These are phyloP conservation scores for Sambucus nigra DNA, from an alignment of 129 eudicot species.

Conservation along the genomic window DNA sequence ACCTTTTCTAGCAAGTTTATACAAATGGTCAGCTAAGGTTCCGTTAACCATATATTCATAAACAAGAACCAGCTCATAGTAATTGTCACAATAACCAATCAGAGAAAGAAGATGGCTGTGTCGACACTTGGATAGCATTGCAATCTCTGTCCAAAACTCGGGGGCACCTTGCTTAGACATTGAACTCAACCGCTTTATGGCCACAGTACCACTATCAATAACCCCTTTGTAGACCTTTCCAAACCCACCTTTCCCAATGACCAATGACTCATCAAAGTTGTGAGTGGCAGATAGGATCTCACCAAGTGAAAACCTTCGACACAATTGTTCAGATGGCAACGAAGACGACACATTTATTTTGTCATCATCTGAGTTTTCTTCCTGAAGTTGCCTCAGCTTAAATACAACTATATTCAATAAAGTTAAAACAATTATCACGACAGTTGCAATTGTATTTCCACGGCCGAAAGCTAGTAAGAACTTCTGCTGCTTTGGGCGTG, in stretches of 20 bases:
- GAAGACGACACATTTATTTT: neutral
- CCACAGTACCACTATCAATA: neutral
- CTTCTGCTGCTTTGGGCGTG: slow-evolving; percentile 2
- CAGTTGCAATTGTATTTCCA: slow-evolving; percentile 10
- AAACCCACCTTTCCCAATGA: slow-evolving; percentile 10
- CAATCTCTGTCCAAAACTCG: neutral
- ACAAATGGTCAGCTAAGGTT: neutral
- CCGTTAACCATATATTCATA: neutral
- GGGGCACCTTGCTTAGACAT: neutral
- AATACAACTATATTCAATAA: slow-evolving; percentile 26
- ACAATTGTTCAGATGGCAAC: neutral
- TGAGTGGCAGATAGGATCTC: slow-evolving; percentile 14
- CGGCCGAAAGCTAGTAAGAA: slow-evolving; percentile 2
- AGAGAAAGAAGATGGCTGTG: neutral
- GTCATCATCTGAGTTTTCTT: neutral
- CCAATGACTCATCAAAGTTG: slow-evolving; percentile 1
- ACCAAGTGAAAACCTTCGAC: slow-evolving; percentile 11
- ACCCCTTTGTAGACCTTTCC: neutral
- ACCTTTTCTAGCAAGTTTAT: neutral
- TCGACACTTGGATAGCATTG: neutral
- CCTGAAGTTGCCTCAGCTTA: slow-evolving; percentile 19
- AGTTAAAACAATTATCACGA: slow-evolving; percentile 13
- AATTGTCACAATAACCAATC: neutral
- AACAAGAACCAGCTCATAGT: neutral
- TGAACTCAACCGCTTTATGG: neutral